Evolutionary conservation across 495 filamentous ascomycete species (phyloP).

Genomic region (Hypoxylon fragiforme): DNA sequence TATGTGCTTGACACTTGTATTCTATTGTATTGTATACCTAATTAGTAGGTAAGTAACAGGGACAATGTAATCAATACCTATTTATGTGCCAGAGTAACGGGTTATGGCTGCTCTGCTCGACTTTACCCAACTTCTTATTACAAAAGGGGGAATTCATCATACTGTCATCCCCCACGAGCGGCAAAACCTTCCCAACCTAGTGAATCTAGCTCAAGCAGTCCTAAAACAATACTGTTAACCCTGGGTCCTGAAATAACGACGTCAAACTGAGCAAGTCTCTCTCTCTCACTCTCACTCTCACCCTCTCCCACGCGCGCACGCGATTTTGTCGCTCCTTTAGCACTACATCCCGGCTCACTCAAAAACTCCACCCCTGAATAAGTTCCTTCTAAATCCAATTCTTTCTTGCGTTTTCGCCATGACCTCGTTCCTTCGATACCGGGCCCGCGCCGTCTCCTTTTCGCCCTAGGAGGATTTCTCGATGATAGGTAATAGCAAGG

Average conservation of each 20-base stretch:
- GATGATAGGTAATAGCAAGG: not conserved
- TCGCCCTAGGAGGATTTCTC: not conserved
- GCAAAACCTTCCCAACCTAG: slow-evolving; percentile 18
- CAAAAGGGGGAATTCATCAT: slow-evolving; percentile 20
- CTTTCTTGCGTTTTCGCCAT: slow-evolving; percentile 12
- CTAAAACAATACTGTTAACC: slow-evolving; percentile 20
- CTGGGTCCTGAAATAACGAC: too few species aligned
- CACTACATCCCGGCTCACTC: slow-evolving; percentile 12
- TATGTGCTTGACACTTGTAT: too few species aligned
- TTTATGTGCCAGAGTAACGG: slow-evolving; percentile 22
- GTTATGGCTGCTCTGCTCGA: slow-evolving; percentile 26
- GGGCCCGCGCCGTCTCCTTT: slow-evolving; percentile 3
- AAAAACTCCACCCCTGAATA: slow-evolving; percentile 4
- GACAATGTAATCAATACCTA: slow-evolving; percentile 10
- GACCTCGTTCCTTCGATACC: slow-evolving; percentile 24
- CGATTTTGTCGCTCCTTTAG: too few species aligned
- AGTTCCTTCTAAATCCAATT: slow-evolving; percentile 3
- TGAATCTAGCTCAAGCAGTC: slow-evolving; percentile 6
- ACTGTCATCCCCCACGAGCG: slow-evolving; percentile 11
- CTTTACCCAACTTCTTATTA: slow-evolving; percentile 34
- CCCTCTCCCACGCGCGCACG: too few species aligned
- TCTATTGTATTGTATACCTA: not conserved
- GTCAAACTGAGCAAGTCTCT: too few species aligned
- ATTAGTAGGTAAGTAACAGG: not conserved
- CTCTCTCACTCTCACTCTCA: slow-evolving; percentile 11